Percentiles rank a stretch among this genome's conserved stretches.
Evolutionary conservation across 2,329 filamentous ascomycete genomes (phyloP).

Genomic region (Aspergillus uvarum): DNA sequence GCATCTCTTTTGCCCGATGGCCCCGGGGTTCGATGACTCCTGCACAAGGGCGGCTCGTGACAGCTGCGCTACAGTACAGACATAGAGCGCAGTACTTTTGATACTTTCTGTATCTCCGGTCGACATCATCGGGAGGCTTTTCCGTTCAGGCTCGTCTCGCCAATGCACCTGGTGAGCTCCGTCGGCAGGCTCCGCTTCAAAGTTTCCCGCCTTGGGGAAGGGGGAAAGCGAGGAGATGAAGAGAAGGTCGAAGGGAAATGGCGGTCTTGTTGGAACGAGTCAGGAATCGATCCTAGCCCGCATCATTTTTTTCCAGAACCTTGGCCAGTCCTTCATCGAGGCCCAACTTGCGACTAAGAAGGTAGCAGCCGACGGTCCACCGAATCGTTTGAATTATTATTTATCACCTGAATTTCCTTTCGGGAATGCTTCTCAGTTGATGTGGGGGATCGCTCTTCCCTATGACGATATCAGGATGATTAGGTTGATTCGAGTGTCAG

Average conservation of each 20-base stretch:
- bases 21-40: background rate
- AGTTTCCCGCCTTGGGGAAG: background rate
- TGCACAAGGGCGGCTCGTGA: background rate
- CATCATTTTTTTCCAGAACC: background rate
- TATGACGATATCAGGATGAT: conserved; percentile 6
- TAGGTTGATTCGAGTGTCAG: conserved; percentile 1
- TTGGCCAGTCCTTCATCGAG: background rate
- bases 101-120: background rate
- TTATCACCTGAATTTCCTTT: background rate
- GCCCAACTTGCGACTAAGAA: conserved; percentile 1
- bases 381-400: background rate
- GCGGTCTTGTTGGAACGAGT: background rate
- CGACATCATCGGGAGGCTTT: background rate
- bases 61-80: background rate
- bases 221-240: background rate
- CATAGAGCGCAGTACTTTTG: background rate
- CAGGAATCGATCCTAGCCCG: background rate
- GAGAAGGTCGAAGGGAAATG: background rate
- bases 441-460: conserved; percentile 16
- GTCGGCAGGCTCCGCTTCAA: background rate
- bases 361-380: conserved; percentile 8
- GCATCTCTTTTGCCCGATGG: background rate
- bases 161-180: background rate
- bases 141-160: background rate
- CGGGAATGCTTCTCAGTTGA: background rate